Percentiles rank a stretch among this genome's conserved stretches.
Evolutionary conservation across 176 grass and related monocot genomes (phyloP).

Genomic region (Juncus effusus): DNA sequence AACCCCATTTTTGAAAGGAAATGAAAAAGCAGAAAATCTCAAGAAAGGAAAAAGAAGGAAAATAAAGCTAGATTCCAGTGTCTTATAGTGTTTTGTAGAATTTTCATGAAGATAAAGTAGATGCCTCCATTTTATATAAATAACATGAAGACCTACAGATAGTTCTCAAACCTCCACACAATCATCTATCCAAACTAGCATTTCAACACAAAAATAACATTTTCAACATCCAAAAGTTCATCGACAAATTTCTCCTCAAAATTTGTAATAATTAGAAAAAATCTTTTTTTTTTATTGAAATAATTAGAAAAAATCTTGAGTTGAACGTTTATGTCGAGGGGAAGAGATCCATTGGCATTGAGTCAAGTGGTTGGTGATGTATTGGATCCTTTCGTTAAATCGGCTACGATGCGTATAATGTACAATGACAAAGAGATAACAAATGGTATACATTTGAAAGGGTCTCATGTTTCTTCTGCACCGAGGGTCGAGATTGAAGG

Average conservation of each 20-base stretch:
- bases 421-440: slow-evolving; percentile 87
- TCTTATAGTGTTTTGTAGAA: slow-evolving; percentile 61
- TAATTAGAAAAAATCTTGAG: neutral
- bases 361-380: slow-evolving; percentile 93
- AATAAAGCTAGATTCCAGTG: slow-evolving; percentile 67
- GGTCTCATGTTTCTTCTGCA: slow-evolving; percentile 48
- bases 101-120: slow-evolving; percentile 73
- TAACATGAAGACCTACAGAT: slow-evolving; percentile 27
- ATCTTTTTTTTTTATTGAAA: no score
- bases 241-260: neutral
- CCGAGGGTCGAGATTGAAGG: slow-evolving; percentile 68
- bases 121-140: slow-evolving; percentile 78
- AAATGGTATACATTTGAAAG: slow-evolving; percentile 71
- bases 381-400: slow-evolving; percentile 75
- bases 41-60: slow-evolving; percentile 6
- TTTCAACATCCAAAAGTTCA: no score
- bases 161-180: slow-evolving; percentile 24
- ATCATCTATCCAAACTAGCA: neutral
- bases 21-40: slow-evolving; percentile 12
- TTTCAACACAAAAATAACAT: neutral
- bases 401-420: slow-evolving; percentile 55
- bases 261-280: neutral
- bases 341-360: slow-evolving; percentile 85
- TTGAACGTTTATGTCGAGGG: slow-evolving; percentile 37
- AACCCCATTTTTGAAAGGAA: neutral